phyloP scores from a whole-genome alignment of 257 asterid species.

The Scutellaria minor region DNA sequence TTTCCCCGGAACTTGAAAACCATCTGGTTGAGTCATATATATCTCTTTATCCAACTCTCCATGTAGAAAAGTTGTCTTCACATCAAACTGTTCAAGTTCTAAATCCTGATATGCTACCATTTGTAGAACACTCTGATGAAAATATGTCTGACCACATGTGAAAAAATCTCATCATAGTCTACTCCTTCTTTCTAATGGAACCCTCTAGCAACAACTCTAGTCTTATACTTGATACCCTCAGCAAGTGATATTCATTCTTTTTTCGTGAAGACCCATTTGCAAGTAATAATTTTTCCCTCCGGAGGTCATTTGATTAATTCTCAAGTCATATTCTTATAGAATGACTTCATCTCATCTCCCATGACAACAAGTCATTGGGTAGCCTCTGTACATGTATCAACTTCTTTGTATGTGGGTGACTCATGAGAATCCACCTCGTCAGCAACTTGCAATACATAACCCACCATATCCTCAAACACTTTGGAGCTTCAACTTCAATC shows the following conservation, averaged over 20 bases:
- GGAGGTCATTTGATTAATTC: neutral
- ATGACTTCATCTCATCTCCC: neutral
- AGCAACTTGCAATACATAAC: neutral
- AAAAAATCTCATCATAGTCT: neutral
- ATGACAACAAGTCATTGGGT: neutral
- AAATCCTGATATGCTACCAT: too few relatives aligned
- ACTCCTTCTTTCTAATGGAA: neutral
- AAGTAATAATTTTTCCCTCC: too few relatives aligned
- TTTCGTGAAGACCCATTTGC: neutral
- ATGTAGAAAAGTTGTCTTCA: neutral
- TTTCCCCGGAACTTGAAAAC: neutral
- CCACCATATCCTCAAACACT: neutral
- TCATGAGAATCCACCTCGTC: too few relatives aligned
- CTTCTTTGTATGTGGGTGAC: neutral
- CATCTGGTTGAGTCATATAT: neutral
- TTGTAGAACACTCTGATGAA: too few relatives aligned
- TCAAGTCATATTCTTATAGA: neutral
- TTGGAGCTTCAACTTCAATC: neutral
- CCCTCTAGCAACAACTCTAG: neutral
- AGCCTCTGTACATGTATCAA: neutral
- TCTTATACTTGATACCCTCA: neutral
- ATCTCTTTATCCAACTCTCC: neutral
- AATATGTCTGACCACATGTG: neutral
- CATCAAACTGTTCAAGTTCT: neutral
- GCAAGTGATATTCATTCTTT: neutral